phyloP scores from a whole-genome alignment of 2,329 filamentous ascomycete genomes.

The Lasiodiplodia theobromae region DNA sequence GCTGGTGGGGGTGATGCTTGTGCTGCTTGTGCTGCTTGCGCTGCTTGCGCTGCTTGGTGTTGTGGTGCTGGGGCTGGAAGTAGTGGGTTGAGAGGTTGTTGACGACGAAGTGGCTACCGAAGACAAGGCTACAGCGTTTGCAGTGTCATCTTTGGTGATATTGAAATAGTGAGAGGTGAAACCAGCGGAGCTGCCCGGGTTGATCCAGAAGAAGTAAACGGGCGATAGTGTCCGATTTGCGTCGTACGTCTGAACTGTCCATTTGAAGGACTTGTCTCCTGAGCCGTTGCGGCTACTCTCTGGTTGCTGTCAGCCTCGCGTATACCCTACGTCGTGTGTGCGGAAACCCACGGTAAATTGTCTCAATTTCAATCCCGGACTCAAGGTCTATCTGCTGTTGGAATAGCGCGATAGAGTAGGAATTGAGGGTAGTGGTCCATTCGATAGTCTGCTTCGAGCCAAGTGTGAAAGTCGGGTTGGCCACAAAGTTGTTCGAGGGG shows the following conservation, averaged over 20 bases:
- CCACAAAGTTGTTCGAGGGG: slow-evolving; percentile 17
- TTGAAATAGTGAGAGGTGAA: slow-evolving; percentile 26
- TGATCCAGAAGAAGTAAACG: slow-evolving; percentile 8
- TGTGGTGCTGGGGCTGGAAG: not conserved
- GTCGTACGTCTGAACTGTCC: slow-evolving; percentile 10
- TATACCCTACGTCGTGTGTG: not conserved
- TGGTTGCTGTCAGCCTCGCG: not conserved
- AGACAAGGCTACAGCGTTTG: not conserved
- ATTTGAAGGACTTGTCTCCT: slow-evolving; percentile 13
- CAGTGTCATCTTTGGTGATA: not conserved
- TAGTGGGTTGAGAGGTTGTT: not conserved
- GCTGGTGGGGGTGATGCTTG: not conserved
- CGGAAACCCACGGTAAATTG: slow-evolving; percentile 2
- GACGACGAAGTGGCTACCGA: not conserved
- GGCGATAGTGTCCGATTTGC: not conserved
- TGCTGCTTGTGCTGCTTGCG: no score
- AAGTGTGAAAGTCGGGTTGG: not conserved
- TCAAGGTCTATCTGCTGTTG: slow-evolving; percentile 7
- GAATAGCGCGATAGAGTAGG: not conserved
- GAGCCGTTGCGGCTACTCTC: not conserved
- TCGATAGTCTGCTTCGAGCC: not conserved
- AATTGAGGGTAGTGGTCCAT: slow-evolving; percentile 8
- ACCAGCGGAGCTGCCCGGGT: not conserved
- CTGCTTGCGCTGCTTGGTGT: not conserved
- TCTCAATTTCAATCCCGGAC: not conserved